Conservation (phyloP, 495 filamentous ascomycete species). For the Jackrogersella multiformis region DNA sequence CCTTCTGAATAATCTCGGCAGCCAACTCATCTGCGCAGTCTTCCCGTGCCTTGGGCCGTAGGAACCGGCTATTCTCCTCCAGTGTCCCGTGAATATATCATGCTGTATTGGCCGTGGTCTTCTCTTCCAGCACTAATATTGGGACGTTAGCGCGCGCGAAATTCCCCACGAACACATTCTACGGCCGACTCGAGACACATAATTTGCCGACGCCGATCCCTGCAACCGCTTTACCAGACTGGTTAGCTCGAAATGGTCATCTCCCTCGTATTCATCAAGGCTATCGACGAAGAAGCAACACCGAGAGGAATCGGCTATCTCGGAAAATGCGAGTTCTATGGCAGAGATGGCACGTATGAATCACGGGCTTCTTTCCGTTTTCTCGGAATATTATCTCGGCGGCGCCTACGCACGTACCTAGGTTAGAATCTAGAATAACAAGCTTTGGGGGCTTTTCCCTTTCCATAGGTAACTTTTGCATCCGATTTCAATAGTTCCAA, state of each 20-base stretch:
- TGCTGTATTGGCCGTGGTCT: background rate
- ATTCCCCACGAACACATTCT: conserved; percentile 52
- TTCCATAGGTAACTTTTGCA: conserved; percentile 48
- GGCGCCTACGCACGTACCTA: conserved; percentile 47
- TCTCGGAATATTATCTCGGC: conserved; percentile 32
- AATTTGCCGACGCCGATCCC: conserved; percentile 50
- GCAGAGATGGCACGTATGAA: background rate
- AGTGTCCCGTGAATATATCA: background rate
- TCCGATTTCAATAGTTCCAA: conserved; percentile 49
- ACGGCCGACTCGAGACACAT: conserved; percentile 61
- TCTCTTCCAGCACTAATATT: conserved; percentile 1
- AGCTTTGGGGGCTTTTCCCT: conserved; percentile 42
- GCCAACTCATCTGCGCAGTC: conserved; percentile 5
- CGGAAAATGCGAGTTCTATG: conserved; percentile 1
- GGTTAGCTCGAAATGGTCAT: conserved; percentile 28
- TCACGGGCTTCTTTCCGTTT: background rate
- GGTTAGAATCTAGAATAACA: conserved; percentile 53
- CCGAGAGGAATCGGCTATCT: background rate
- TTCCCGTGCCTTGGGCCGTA: conserved; percentile 4
- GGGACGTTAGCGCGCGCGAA: conserved; percentile 35
- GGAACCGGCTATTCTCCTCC: background rate
- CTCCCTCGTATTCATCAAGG: conserved; percentile 54
- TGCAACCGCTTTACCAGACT: conserved; percentile 5
- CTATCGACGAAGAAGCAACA: conserved; percentile 62
- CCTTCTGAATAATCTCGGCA: background rate